phyloP scores from a whole-genome alignment of 2,329 filamentous ascomycete species.

The Colletotrichum phormii region DNA sequence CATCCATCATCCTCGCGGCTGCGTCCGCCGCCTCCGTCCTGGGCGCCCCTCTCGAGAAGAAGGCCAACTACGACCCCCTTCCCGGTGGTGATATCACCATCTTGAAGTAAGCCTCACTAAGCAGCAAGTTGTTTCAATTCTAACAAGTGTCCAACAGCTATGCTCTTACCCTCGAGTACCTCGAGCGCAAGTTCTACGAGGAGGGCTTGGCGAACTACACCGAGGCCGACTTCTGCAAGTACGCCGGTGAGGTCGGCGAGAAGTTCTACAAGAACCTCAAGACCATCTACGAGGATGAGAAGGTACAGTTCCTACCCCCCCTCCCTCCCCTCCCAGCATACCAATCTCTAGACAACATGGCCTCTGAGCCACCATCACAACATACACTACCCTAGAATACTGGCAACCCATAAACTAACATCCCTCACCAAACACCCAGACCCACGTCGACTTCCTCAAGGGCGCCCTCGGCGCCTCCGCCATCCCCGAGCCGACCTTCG shows the following conservation, averaged over 20 bases:
- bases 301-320: slow-evolving; percentile 21
- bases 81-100: slow-evolving; percentile 46
- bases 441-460: slow-evolving; percentile 68
- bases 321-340: too few species aligned
- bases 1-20: slow-evolving; percentile 20
- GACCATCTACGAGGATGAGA: slow-evolving; percentile 67
- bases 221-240: slow-evolving; percentile 61
- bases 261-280: slow-evolving; percentile 69
- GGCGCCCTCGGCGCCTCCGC: slow-evolving; percentile 58
- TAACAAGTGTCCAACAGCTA: slow-evolving; percentile 47
- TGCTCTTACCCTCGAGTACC: slow-evolving; percentile 63
- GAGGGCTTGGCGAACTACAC: slow-evolving; percentile 69
- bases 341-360: too few species aligned
- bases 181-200: slow-evolving; percentile 73
- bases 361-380: too few species aligned
- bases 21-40: slow-evolving; percentile 19
- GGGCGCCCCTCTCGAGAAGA: slow-evolving; percentile 31
- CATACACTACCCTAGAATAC: too few species aligned
- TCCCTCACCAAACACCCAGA: slow-evolving; percentile 37
- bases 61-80: slow-evolving; percentile 38
- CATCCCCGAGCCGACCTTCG: slow-evolving; percentile 55
- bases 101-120: slow-evolving; percentile 40
- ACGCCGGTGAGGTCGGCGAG: slow-evolving; percentile 56
- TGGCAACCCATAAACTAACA: too few species aligned
- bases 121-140: rapidly evolving